phyloP scores from a whole-genome alignment of 371 early-diverging fungal species.

The Apophysomyces ossiformis region DNA sequence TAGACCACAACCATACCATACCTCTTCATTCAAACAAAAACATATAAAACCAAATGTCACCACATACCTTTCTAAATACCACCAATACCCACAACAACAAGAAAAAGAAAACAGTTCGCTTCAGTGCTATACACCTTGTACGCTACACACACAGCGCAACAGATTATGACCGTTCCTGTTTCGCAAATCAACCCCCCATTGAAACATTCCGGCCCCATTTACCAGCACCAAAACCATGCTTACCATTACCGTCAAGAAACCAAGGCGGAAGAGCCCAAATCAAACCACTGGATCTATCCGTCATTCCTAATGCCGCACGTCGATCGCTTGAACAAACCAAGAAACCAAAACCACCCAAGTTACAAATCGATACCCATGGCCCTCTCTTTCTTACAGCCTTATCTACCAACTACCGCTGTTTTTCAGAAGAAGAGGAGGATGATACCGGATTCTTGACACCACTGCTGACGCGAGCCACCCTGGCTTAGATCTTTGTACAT shows the following conservation, averaged over 20 bases:
- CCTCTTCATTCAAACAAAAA: too few relatives aligned
- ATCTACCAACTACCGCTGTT: constrained; percentile 26
- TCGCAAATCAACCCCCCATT: constrained; percentile 9
- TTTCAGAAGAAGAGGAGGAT: constrained; percentile 5
- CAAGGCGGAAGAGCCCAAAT: not conserved
- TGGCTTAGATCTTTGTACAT: not conserved
- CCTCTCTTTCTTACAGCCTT: constrained; percentile 23
- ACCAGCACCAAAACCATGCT: not conserved
- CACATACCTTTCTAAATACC: not conserved
- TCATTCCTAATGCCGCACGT: not conserved
- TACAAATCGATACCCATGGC: constrained; percentile 26
- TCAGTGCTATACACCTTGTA: constrained; percentile 16
- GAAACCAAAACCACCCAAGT: constrained; percentile 2
- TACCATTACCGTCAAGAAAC: not conserved
- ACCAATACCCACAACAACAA: not conserved
- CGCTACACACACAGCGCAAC: constrained; percentile 23
- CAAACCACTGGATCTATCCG: constrained; percentile 8
- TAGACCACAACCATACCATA: not conserved
- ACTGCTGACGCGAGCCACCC: not conserved
- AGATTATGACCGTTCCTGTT: constrained; percentile 29
- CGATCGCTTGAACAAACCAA: not conserved
- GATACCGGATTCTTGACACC: not conserved
- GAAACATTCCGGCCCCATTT: not conserved
- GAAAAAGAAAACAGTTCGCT: constrained; percentile 21
- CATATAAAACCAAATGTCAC: too few relatives aligned